phyloP scores from a whole-genome alignment of 2,329 filamentous ascomycete species.

The Colletotrichum ledebouriae region DNA sequence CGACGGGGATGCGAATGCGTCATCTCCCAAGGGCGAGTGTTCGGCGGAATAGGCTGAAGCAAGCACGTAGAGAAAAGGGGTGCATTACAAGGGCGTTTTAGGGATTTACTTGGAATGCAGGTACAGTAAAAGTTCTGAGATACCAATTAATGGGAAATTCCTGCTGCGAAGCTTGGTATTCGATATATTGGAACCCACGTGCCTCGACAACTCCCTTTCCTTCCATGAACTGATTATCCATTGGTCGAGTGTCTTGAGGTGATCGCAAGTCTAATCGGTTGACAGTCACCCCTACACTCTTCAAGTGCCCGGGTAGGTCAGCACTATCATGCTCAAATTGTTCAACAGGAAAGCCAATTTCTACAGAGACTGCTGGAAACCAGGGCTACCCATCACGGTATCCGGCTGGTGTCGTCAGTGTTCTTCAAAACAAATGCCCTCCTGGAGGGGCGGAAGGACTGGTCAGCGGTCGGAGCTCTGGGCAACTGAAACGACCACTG shows the following conservation, averaged over 20 bases:
- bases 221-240: constrained; percentile 5
- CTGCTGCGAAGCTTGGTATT: constrained; percentile 14
- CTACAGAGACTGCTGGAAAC: neutral
- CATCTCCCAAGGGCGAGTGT: constrained; percentile 42
- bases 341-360: neutral
- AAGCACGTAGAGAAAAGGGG: constrained; percentile 24
- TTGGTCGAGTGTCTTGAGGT: constrained; percentile 5
- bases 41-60: constrained; percentile 38
- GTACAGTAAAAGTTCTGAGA: constrained; percentile 39
- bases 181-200: constrained; percentile 3
- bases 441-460: constrained; percentile 22
- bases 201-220: constrained; percentile 13
- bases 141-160: constrained; percentile 36
- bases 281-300: neutral
- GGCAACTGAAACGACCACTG: constrained; percentile 34
- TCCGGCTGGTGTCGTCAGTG: constrained; percentile 23
- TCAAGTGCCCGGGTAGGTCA: neutral
- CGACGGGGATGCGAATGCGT: constrained; percentile 45
- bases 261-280: neutral
- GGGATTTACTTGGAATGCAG: constrained; percentile 37
- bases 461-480: constrained; percentile 35
- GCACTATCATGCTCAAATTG: neutral
- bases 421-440: neutral
- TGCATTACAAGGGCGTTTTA: constrained; percentile 36
- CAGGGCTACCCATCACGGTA: constrained; percentile 12